A percentile compares a stretch with the other conserved stretches of the same genome.
phyloP scores from a whole-genome alignment of 768 basidiomycete species.

The Boletus rufocinnamomeus region DNA sequence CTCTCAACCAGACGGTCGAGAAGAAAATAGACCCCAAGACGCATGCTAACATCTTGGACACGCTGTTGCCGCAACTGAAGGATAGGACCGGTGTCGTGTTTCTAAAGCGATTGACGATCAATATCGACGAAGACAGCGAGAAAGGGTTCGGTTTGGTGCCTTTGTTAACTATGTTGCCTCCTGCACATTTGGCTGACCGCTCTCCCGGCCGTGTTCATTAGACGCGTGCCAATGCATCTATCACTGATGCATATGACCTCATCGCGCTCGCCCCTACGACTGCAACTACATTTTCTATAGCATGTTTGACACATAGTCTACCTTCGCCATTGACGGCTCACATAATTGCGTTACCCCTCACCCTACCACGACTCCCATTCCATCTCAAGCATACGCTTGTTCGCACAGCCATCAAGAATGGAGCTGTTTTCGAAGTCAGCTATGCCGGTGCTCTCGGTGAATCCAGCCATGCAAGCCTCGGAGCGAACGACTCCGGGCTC shows the following conservation, averaged over 20 bases:
- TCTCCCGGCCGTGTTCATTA: slow-evolving; percentile 33
- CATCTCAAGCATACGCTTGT: no score
- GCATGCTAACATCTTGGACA: slow-evolving; percentile 64
- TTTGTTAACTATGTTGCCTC: slow-evolving; percentile 3
- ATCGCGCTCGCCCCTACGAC: slow-evolving; percentile 77
- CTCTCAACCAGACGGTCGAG: slow-evolving; percentile 71
- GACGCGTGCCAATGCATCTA: slow-evolving; percentile 66
- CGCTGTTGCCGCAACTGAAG: slow-evolving; percentile 59
- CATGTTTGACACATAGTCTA: slow-evolving; percentile 69
- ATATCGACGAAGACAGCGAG: no score
- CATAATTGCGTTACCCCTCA: slow-evolving; percentile 80
- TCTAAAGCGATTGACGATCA: no score
- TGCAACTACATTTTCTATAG: slow-evolving; percentile 61
- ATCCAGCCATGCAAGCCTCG: slow-evolving; percentile 46
- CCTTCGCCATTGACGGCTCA: slow-evolving; percentile 80
- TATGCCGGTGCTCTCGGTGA: no score
- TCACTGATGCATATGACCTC: slow-evolving; percentile 72
- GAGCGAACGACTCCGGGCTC: slow-evolving; percentile 53
- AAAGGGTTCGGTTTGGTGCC: slow-evolving; percentile 75
- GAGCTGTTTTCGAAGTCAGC: no score
- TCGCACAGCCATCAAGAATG: no score
- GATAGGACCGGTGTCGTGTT: no score
- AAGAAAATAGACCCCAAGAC: slow-evolving; percentile 72
- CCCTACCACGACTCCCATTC: no score
- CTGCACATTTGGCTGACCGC: neutral